These are phyloP conservation scores for Alternaria longipes DNA, from an alignment of 2,329 filamentous ascomycete genomes.

Conservation along the genomic window DNA sequence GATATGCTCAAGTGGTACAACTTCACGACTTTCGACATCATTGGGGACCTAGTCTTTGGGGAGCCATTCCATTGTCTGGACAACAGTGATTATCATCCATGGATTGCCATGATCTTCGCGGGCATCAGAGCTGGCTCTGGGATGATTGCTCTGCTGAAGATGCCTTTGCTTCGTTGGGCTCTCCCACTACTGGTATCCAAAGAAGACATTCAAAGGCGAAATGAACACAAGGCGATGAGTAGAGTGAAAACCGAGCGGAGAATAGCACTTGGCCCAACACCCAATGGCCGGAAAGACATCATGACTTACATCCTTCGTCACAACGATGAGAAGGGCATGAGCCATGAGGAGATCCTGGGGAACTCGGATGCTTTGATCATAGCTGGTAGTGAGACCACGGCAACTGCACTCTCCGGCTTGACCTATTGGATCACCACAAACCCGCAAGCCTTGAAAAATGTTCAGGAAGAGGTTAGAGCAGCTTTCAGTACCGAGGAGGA, in stretches of 20 bases:
- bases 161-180: background rate
- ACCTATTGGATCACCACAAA: constrained; percentile 18
- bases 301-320: constrained; percentile 21
- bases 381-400: constrained; percentile 48
- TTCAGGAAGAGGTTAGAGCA: constrained; percentile 17
- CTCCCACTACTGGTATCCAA: background rate
- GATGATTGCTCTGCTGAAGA: background rate
- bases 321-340: constrained; percentile 26
- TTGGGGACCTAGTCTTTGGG: constrained; percentile 55
- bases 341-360: constrained; percentile 39
- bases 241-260: background rate
- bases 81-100: constrained; percentile 43
- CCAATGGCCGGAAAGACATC: constrained; percentile 12
- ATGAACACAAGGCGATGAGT: constrained; percentile 5
- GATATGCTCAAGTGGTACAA: constrained; percentile 42
- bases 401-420: constrained; percentile 15
- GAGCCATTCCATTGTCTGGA: constrained; percentile 50
- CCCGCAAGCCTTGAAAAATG: constrained; percentile 15
- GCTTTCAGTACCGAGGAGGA: constrained; percentile 20
- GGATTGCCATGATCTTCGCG: constrained; percentile 29
- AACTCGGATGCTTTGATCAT: constrained; percentile 44
- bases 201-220: background rate
- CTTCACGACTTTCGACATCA: constrained; percentile 53
- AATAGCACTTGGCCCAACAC: constrained; percentile 5
- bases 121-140: background rate